A percentile compares a stretch with the other conserved stretches of the same genome.
Conservation (phyloP, 2,329 filamentous ascomycete species). For the Pseudopithomyces chartarum region DNA sequence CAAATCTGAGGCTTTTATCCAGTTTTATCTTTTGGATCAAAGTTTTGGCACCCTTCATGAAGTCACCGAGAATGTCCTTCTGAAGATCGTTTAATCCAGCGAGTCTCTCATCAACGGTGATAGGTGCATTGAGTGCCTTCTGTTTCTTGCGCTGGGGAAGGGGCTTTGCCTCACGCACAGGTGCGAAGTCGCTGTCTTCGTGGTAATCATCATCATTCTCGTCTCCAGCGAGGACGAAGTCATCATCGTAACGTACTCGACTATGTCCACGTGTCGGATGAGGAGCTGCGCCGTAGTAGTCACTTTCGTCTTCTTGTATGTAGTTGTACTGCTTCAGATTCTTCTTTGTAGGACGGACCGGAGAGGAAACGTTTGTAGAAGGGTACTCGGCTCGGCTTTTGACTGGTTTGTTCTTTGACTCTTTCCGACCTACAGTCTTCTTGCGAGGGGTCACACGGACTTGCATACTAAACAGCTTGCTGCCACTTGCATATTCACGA, state of each 20-base stretch:
- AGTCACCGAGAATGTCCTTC: slow-evolving; percentile 65
- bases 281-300: slow-evolving; percentile 29
- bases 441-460: slow-evolving; percentile 56
- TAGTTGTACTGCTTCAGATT: slow-evolving; percentile 35
- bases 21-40: slow-evolving; percentile 67
- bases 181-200: slow-evolving; percentile 55
- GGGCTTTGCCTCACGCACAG: slow-evolving; percentile 35
- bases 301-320: slow-evolving; percentile 30
- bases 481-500: slow-evolving; percentile 48
- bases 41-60: slow-evolving; percentile 66
- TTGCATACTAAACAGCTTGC: slow-evolving; percentile 55
- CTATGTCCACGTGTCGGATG: slow-evolving; percentile 23
- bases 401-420: slow-evolving; percentile 19
- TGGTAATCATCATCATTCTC: slow-evolving; percentile 43
- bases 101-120: slow-evolving; percentile 61
- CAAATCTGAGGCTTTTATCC: slow-evolving; percentile 59
- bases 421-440: slow-evolving; percentile 27
- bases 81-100: slow-evolving; percentile 64
- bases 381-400: slow-evolving; percentile 54
- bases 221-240: slow-evolving; percentile 44
- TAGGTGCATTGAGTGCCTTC: slow-evolving; percentile 60
- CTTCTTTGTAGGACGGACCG: slow-evolving; percentile 55
- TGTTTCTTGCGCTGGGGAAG: slow-evolving; percentile 40
- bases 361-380: slow-evolving; percentile 72
- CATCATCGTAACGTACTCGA: slow-evolving; percentile 43